Base-by-base conservation (phyloP, 1,139 yeast genomes). In the Geotrichum armillariae region DNA sequence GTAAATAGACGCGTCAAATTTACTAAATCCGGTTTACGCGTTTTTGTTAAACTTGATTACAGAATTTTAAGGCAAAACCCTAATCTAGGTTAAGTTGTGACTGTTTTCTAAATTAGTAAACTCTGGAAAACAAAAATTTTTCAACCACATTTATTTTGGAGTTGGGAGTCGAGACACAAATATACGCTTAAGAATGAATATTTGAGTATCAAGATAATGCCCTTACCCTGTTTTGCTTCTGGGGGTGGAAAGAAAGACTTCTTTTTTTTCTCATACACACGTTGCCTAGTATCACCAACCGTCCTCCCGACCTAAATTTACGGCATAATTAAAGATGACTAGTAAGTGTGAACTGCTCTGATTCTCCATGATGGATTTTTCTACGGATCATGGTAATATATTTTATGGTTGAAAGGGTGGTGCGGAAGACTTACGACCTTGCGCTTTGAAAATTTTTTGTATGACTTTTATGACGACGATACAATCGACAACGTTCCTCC, bases 241-340 rank as follows among this genome's bases (percentile, higher is more conserved):
- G n/a, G 29, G 29, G 29, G 29, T 39, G 43, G 12, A n/a, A 14
- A 9, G 35, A 43, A 35, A 34, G 25, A 14, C 34, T 40, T 40
- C 27, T 45, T 39, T 49, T 39, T 41, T 41, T 14, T n/a, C 46
- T 29, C 37, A 39, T 29, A 47, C 41, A 34, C 22, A 31, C 36
- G 45, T 32, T 41, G 18, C 29, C 29, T 41, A 31, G 38, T 41
- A 32, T 41, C 45, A 40, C 16, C 34, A 31, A 40, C 16, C 34
- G 12, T 38, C 38, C 38, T 41, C 38, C 21, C 31, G 47, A 47
- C 41, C 41, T 41, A 41, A 36, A 49, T 41, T 46, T 37, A 43
- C 55, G 48, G 53, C 48, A 52, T 46, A 41, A n/a, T 49, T 32
- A 48, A 43, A 46, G 34, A 52, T 52, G 55, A 52, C 53, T 49